These are phyloP conservation scores for Metrosideros polymorpha DNA, from an alignment of 441 rosid species.

Conservation along the genomic window DNA sequence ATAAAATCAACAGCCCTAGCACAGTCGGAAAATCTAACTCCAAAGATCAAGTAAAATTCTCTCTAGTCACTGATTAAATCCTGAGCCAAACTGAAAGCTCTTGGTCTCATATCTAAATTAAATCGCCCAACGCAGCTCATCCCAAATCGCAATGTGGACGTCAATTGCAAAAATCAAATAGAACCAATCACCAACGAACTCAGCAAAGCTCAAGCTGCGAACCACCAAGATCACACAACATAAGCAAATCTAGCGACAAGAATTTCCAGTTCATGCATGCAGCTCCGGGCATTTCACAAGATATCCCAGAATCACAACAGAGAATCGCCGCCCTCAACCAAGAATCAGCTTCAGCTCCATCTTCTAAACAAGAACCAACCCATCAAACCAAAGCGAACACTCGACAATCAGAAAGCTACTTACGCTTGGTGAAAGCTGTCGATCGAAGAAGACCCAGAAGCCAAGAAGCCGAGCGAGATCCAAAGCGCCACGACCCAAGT, in stretches of 20 bases:
- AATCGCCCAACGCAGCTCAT: background rate
- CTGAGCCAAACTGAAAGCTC: background rate
- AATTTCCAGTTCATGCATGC: background rate
- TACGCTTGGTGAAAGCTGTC: slow-evolving; percentile 75
- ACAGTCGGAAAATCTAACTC: background rate
- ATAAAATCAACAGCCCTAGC: background rate
- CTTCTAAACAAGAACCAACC: background rate
- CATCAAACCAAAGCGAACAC: background rate
- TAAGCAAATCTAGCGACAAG: background rate
- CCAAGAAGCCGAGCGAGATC: slow-evolving; percentile 29
- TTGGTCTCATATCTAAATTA: background rate
- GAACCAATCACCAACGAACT: background rate
- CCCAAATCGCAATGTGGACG: background rate
- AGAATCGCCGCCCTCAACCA: background rate
- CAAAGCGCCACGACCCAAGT: slow-evolving; percentile 18
- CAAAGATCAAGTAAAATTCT: background rate
- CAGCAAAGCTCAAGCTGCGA: background rate
- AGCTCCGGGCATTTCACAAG: background rate
- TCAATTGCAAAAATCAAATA: background rate
- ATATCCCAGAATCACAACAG: background rate
- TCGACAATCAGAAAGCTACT: slow-evolving; percentile 18
- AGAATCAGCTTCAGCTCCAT: background rate
- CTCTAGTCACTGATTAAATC: background rate
- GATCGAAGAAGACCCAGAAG: slow-evolving; percentile 44
- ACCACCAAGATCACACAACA: background rate